These are phyloP conservation scores for Saturnispora besseyi DNA, from an alignment of 805 yeast species.

Conservation along the genomic window DNA sequence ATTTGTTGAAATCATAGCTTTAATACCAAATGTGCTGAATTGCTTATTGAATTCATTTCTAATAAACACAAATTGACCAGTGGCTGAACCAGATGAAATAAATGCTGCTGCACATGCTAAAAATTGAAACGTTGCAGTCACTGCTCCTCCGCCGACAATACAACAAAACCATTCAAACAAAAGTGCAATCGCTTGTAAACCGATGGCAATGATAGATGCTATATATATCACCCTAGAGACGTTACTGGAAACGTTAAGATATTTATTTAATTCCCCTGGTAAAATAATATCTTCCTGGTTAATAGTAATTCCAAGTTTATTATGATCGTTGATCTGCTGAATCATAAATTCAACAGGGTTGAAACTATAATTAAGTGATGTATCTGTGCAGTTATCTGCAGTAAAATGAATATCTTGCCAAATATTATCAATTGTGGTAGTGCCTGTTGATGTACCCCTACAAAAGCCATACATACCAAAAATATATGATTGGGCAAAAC, in stretches of 20 bases:
- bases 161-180: constrained; percentile 34
- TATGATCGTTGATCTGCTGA: constrained; percentile 10
- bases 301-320: constrained; percentile 8
- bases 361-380: constrained; percentile 47
- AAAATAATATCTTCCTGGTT: constrained; percentile 30
- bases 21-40: constrained; percentile 42
- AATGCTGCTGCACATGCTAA: constrained; percentile 14
- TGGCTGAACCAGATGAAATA: constrained; percentile 27
- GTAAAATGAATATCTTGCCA: constrained; percentile 25
- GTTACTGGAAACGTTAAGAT: constrained; percentile 35
- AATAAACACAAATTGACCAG: constrained; percentile 50
- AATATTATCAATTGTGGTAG: constrained; percentile 8
- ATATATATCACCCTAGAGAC: constrained; percentile 53
- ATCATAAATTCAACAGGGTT: constrained; percentile 35
- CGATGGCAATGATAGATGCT: constrained; percentile 42
- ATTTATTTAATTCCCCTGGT: constrained; percentile 45
- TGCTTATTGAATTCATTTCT: constrained; percentile 43
- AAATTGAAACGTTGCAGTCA: constrained; percentile 24
- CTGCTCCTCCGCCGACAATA: constrained; percentile 6
- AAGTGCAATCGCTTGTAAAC: constrained; percentile 32
- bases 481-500: constrained; percentile 39
- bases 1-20: constrained; percentile 33
- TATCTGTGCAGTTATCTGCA: constrained; percentile 38
- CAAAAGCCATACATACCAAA: constrained; percentile 64
- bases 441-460: constrained; percentile 28